Conservation (phyloP, 768 basidiomycete species). For the Dioszegia hungarica region DNA sequence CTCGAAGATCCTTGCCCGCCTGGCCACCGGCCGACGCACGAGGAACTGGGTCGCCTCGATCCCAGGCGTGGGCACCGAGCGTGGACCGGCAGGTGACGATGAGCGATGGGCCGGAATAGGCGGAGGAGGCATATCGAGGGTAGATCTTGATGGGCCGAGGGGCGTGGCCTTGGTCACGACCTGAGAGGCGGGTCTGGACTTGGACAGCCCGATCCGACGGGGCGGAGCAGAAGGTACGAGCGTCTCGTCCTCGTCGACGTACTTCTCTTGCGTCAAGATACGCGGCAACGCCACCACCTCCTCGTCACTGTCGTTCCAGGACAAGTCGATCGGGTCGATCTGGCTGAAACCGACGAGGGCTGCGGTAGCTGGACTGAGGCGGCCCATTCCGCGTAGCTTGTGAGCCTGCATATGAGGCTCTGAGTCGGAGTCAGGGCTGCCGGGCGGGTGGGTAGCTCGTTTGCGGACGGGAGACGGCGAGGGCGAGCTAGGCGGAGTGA, state of each 20-base stretch:
- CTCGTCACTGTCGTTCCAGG: constrained; percentile 18
- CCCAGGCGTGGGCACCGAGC: neutral
- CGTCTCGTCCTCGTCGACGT: constrained; percentile 9
- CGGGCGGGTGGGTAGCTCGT: neutral
- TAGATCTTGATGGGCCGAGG: constrained; percentile 5
- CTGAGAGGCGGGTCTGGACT: neutral
- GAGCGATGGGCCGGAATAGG: constrained; percentile 17
- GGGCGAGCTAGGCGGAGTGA: constrained; percentile 30
- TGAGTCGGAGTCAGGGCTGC: constrained; percentile 8
- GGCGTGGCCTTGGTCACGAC: neutral
- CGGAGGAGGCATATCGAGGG: constrained; percentile 31
- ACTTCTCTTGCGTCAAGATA: neutral
- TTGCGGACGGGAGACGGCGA: constrained; percentile 3
- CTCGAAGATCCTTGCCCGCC: constrained; percentile 10
- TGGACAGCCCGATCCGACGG: constrained; percentile 3
- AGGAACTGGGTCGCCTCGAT: constrained; percentile 24
- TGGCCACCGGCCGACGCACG: constrained; percentile 18
- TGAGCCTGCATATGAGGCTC: neutral
- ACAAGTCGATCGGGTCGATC: constrained; percentile 32
- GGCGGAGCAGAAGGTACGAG: neutral
- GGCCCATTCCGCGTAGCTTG: neutral
- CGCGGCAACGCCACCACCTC: neutral
- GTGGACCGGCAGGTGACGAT: constrained; percentile 6
- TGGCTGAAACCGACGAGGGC: constrained; percentile 39
- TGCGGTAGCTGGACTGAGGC: constrained; percentile 15